Evolutionary conservation across 106 monocot species (phyloP).

Genomic region (Dioscorea alata): DNA sequence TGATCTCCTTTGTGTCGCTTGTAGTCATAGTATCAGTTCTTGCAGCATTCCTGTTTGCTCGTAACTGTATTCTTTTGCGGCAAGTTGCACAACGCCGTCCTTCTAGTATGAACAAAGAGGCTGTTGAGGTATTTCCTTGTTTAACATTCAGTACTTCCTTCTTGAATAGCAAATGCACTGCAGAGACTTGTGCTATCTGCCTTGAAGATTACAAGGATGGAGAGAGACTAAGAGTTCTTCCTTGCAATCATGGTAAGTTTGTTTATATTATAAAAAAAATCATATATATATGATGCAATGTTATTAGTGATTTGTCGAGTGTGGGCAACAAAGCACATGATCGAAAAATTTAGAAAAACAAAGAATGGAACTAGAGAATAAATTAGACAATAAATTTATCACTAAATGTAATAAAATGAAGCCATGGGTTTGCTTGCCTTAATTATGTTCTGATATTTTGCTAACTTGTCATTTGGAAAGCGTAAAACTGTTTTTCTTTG

Average conservation of each 20-base stretch:
- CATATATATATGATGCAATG: too few species aligned
- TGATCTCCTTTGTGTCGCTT: constrained; percentile 82
- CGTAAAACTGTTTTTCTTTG: too few species aligned
- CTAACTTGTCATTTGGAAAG: too few species aligned
- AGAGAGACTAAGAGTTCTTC: constrained; percentile 73
- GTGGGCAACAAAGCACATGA: too few species aligned
- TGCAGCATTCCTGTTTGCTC: constrained; percentile 65
- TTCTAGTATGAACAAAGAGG: constrained; percentile 45
- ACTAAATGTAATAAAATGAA: too few species aligned
- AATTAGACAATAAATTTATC: too few species aligned
- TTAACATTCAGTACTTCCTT: constrained; percentile 49
- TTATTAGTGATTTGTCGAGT: too few species aligned
- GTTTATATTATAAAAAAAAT: neutral
- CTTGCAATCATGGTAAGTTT: constrained; percentile 73
- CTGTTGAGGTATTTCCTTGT: constrained; percentile 62
- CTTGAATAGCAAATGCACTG: constrained; percentile 28
- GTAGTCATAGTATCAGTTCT: constrained; percentile 69
- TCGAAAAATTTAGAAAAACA: too few species aligned
- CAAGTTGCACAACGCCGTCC: constrained; percentile 25
- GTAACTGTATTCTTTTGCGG: constrained; percentile 65
- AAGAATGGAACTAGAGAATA: too few species aligned
- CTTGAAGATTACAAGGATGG: constrained; percentile 92
- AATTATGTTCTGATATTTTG: too few species aligned
- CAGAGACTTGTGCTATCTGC: constrained; percentile 82
- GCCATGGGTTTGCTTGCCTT: too few species aligned